phyloP scores from a whole-genome alignment of 1,284 basidiomycete genomes.

The Peniophora sp. region DNA sequence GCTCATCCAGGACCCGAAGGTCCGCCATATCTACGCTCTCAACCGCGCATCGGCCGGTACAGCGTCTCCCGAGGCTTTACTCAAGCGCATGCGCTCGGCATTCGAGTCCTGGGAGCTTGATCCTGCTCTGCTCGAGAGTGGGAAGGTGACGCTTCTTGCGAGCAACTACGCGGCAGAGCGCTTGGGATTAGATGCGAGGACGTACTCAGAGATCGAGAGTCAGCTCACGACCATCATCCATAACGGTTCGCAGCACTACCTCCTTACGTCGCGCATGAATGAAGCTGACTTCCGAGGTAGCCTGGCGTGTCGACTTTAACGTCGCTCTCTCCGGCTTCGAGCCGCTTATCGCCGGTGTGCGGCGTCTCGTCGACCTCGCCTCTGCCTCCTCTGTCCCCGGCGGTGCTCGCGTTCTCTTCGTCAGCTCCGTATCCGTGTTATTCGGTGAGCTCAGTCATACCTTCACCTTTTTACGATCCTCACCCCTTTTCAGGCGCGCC shows the following conservation, averaged over 20 bases:
- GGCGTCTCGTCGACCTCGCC: slow-evolving; percentile 15
- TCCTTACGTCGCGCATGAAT: background rate
- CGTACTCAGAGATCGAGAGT: slow-evolving; percentile 5
- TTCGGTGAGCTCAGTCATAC: slow-evolving; percentile 4
- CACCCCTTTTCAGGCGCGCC: background rate
- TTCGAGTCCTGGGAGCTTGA: background rate
- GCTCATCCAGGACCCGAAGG: background rate
- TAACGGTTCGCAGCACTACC: slow-evolving; percentile 5
- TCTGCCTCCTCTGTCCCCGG: slow-evolving; percentile 7
- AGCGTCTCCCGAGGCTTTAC: background rate
- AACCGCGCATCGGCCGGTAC: background rate
- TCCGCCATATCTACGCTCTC: background rate
- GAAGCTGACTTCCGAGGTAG: slow-evolving; percentile 4
- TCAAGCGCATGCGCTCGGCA: background rate
- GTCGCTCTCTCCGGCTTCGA: slow-evolving; percentile 14
- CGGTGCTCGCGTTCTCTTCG: slow-evolving; percentile 25
- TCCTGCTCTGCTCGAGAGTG: background rate
- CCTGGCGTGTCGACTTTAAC: slow-evolving; percentile 19
- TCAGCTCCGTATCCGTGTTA: slow-evolving; percentile 24
- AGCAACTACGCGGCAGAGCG: background rate
- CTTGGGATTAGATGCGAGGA: slow-evolving; percentile 3
- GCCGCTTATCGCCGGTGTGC: slow-evolving; percentile 9
- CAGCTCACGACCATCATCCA: slow-evolving; percentile 7
- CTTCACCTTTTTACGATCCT: background rate
- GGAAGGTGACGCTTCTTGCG: background rate